A percentile compares a stretch with the other conserved stretches of the same genome.
phyloP scores from a whole-genome alignment of 768 basidiomycete genomes.

The Pisolithus sp. region DNA sequence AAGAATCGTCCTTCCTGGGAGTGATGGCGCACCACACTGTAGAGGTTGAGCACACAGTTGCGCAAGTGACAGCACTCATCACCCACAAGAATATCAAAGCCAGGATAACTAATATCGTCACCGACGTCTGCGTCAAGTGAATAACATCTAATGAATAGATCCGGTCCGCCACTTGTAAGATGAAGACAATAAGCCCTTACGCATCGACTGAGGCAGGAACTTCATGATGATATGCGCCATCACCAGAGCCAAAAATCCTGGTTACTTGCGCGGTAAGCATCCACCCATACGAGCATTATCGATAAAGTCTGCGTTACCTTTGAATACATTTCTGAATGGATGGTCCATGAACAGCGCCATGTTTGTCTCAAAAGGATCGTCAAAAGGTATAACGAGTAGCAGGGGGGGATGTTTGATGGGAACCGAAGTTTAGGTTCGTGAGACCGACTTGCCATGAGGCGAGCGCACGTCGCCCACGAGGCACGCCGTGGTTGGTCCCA shows the following conservation, averaged over 20 bases:
- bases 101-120: constrained; percentile 63
- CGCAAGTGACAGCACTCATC: neutral
- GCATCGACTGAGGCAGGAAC: constrained; percentile 34
- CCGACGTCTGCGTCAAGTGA: constrained; percentile 66
- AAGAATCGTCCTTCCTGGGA: constrained; percentile 49
- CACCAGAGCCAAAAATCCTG: constrained; percentile 35
- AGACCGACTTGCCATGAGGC: constrained; percentile 12
- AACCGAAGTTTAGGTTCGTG: constrained; percentile 7
- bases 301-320: constrained; percentile 14
- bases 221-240: constrained; percentile 48
- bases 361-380: constrained; percentile 11
- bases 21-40: constrained; percentile 63
- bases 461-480: constrained; percentile 4
- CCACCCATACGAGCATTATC: neutral
- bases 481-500: constrained; percentile 10
- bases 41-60: neutral
- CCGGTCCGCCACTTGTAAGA: constrained; percentile 8
- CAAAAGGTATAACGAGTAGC: constrained; percentile 9
- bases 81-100: constrained; percentile 61
- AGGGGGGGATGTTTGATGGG: constrained; percentile 21
- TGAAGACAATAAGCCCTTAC: constrained; percentile 18
- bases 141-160: constrained; percentile 42
- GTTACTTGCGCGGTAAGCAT: constrained; percentile 28
- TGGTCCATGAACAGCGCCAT: constrained; percentile 28
- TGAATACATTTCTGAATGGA: constrained; percentile 28